These are phyloP conservation scores for Pontederia crassipes DNA, from an alignment of 176 grass and related monocot genomes.

Conservation along the genomic window DNA sequence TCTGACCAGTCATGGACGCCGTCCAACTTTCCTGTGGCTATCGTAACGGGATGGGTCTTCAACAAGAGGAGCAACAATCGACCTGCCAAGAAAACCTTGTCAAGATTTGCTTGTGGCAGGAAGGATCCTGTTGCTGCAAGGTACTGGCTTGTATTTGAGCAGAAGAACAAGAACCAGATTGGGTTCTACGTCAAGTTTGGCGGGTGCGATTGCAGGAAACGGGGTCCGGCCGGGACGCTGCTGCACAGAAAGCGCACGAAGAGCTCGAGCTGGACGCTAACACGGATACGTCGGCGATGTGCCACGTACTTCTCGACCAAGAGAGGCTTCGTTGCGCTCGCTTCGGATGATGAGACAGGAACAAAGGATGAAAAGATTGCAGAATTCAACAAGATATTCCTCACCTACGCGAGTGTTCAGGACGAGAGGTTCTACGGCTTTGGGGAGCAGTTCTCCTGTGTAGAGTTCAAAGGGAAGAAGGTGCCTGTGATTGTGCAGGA, in stretches of 20 bases:
- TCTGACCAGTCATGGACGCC: neutral
- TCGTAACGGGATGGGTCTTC: constrained; percentile 42
- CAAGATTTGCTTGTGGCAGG: neutral
- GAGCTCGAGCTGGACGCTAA: constrained; percentile 14
- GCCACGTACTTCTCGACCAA: neutral
- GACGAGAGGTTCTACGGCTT: constrained; percentile 84
- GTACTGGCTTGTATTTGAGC: constrained; percentile 67
- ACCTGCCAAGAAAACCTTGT: constrained; percentile 15
- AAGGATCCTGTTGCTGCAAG: constrained; percentile 29
- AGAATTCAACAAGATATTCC: constrained; percentile 64
- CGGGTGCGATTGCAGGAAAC: constrained; percentile 41
- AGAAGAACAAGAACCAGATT: constrained; percentile 57
- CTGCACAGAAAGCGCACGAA: neutral
- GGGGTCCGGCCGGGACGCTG: constrained; percentile 2
- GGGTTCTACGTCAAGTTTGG: constrained; percentile 52
- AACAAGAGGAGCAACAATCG: neutral
- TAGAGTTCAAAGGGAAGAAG: constrained; percentile 85
- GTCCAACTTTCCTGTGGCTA: constrained; percentile 43
- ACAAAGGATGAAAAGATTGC: constrained; percentile 13
- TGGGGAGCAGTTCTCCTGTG: constrained; percentile 84
- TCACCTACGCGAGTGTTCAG: constrained; percentile 48
- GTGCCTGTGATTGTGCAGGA: constrained; percentile 91
- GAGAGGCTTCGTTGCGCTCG: constrained; percentile 8
- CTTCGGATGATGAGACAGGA: constrained; percentile 15
- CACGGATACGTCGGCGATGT: neutral